These are phyloP conservation scores for Penicillium parvum DNA, from an alignment of 495 filamentous ascomycete species.

Conservation along the genomic window DNA sequence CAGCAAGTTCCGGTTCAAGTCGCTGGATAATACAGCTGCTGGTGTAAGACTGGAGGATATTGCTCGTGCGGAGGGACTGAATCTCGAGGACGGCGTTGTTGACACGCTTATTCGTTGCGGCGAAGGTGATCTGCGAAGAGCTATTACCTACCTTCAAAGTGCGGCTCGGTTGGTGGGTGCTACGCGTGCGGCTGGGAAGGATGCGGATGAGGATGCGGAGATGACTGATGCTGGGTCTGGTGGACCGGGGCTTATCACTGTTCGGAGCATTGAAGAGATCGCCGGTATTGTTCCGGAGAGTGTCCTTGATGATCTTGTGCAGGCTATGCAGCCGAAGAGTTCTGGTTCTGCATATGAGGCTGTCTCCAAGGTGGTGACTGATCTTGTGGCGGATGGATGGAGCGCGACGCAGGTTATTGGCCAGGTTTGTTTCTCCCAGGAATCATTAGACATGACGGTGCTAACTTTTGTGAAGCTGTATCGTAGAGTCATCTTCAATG, in stretches of 20 bases:
- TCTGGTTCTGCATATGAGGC: constrained; percentile 62
- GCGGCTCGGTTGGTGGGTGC: constrained; percentile 76
- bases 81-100: constrained; percentile 69
- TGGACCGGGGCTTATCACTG: constrained; percentile 51
- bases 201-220: constrained; percentile 46
- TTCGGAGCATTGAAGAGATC: constrained; percentile 84
- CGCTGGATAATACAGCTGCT: constrained; percentile 77
- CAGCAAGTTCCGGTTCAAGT: constrained; percentile 98
- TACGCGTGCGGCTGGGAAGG: constrained; percentile 36
- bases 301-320: constrained; percentile 63
- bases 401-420: constrained; percentile 84
- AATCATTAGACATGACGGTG: no score
- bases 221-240: constrained; percentile 41
- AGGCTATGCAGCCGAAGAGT: constrained; percentile 72
- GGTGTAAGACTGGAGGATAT: constrained; percentile 73
- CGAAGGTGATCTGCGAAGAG: constrained; percentile 91
- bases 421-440: constrained; percentile 51
- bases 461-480: constrained; percentile 59
- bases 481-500: constrained; percentile 75
- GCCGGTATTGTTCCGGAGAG: constrained; percentile 83
- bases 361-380: constrained; percentile 72
- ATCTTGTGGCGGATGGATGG: constrained; percentile 96
- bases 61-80: constrained; percentile 68
- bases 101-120: constrained; percentile 80
- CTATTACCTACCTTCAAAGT: constrained; percentile 93